phyloP scores from a whole-genome alignment of 2,329 filamentous ascomycete genomes.

The Ophiostoma tasmaniense region DNA sequence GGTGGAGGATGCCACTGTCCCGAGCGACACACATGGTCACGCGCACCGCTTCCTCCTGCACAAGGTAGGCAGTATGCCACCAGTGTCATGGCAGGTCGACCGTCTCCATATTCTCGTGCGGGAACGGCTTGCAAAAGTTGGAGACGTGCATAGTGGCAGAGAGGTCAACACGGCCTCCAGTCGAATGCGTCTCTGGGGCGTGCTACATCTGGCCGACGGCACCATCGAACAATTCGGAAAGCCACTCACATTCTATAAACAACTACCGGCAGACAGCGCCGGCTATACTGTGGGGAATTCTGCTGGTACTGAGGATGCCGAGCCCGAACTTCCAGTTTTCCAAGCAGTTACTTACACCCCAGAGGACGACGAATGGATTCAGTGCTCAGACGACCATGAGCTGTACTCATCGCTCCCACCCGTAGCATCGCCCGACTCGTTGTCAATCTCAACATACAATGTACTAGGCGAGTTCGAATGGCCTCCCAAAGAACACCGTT shows the following conservation, averaged over 20 bases:
- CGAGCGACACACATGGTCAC: constrained; percentile 31
- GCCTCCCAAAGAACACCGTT: constrained; percentile 35
- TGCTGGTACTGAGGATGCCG: background rate
- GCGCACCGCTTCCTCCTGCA: constrained; percentile 43
- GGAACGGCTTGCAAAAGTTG: constrained; percentile 27
- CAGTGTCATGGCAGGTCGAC: constrained; percentile 39
- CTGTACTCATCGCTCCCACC: constrained; percentile 9
- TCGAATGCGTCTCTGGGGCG: constrained; percentile 51
- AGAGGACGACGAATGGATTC: constrained; percentile 14
- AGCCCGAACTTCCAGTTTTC: constrained; percentile 10
- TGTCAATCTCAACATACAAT: constrained; percentile 43
- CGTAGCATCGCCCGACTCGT: constrained; percentile 12
- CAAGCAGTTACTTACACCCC: constrained; percentile 14
- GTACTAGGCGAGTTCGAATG: constrained; percentile 43
- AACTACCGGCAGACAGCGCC: background rate
- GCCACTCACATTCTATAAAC: constrained; percentile 22
- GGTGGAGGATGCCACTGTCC: constrained; percentile 36
- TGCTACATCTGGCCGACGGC: constrained; percentile 31
- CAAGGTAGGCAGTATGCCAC: constrained; percentile 42
- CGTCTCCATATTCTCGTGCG: constrained; percentile 47
- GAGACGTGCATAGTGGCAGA: background rate
- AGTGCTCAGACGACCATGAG: constrained; percentile 12
- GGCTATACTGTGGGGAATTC: background rate
- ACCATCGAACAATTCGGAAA: constrained; percentile 23
- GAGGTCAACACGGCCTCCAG: constrained; percentile 25